A percentile compares a stretch with the other conserved stretches of the same genome.
Evolutionary conservation across 352 stramenopile genomes (phyloP).

Genomic region (Globisporangium echinulatum): DNA sequence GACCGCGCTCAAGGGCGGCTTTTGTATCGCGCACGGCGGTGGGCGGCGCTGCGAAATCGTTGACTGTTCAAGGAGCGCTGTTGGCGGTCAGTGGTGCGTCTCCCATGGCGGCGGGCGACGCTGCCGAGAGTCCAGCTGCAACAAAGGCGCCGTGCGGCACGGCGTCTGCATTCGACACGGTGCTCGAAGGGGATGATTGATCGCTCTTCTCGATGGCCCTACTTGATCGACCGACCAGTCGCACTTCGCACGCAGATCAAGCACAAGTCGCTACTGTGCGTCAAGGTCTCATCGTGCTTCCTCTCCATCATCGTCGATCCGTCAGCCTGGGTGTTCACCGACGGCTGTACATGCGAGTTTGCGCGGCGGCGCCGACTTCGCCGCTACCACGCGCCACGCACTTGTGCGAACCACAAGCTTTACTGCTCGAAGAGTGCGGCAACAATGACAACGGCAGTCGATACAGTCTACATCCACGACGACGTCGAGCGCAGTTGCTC

Average conservation of each 20-base stretch:
- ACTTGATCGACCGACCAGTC: neutral
- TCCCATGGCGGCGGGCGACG: slow-evolving; percentile 56
- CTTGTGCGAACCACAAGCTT: too few species aligned
- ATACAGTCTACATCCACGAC: too few species aligned
- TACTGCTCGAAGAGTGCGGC: too few species aligned
- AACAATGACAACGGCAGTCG: too few species aligned
- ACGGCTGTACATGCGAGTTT: too few species aligned
- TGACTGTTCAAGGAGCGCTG: slow-evolving; percentile 49
- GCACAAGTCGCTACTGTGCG: too few species aligned
- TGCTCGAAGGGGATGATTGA: neutral
- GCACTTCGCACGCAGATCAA: too few species aligned
- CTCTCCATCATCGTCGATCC: neutral
- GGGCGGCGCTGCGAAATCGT: slow-evolving; percentile 45
- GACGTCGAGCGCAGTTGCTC: too few species aligned
- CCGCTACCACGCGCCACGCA: too few species aligned
- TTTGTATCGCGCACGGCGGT: slow-evolving; percentile 59
- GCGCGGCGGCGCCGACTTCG: too few species aligned
- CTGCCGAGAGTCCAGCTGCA: slow-evolving; percentile 48
- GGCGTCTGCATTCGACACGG: slow-evolving; percentile 72
- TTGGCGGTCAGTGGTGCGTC: slow-evolving; percentile 53
- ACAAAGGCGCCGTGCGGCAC: slow-evolving; percentile 63
- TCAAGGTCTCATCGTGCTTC: neutral
- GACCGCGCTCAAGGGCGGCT: slow-evolving; percentile 57
- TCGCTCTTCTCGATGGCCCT: neutral
- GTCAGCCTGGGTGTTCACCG: too few species aligned